Evolutionary conservation across 1,139 yeast genomes (phyloP).

Genomic region (Diutina sp.): DNA sequence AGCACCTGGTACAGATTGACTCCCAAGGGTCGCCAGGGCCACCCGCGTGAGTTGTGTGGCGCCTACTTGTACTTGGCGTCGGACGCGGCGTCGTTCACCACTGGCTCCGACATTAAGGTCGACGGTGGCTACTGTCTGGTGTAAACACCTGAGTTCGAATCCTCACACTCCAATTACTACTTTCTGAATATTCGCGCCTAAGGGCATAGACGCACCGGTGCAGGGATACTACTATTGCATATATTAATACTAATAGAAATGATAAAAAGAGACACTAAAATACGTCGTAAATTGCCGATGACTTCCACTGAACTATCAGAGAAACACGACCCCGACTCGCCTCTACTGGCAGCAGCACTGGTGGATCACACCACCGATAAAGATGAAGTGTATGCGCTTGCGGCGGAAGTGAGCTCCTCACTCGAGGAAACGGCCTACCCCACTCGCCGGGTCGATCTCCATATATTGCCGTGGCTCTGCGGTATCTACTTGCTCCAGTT

Average conservation of each 20-base stretch:
- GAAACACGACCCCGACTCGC: too few relatives aligned
- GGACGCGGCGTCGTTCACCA: slow-evolving; percentile 19
- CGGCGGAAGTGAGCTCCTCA: neutral
- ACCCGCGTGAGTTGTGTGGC: slow-evolving; percentile 13
- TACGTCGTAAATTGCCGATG: too few relatives aligned
- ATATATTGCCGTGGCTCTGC: slow-evolving; percentile 1
- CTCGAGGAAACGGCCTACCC: neutral
- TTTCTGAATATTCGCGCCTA: too few relatives aligned
- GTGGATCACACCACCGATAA: too few relatives aligned
- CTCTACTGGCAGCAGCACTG: too few relatives aligned
- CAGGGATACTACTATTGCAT: too few relatives aligned
- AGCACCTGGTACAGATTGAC: slow-evolving; percentile 11
- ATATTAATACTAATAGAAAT: too few relatives aligned
- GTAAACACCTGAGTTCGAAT: neutral
- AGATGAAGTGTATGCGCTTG: neutral
- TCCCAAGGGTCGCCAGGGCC: slow-evolving; percentile 13
- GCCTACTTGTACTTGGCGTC: slow-evolving; percentile 15
- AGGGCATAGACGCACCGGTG: too few relatives aligned
- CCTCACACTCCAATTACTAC: too few relatives aligned
- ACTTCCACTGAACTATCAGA: too few relatives aligned
- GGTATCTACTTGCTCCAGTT: slow-evolving; percentile 21
- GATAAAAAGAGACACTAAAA: too few relatives aligned
- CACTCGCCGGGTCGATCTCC: neutral
- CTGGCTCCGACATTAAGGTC: slow-evolving; percentile 33
- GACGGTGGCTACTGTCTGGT: slow-evolving; percentile 33